Evolutionary conservation across 2,329 filamentous ascomycete genomes (phyloP).

Genomic region (Fusarium fujikuroi): DNA sequence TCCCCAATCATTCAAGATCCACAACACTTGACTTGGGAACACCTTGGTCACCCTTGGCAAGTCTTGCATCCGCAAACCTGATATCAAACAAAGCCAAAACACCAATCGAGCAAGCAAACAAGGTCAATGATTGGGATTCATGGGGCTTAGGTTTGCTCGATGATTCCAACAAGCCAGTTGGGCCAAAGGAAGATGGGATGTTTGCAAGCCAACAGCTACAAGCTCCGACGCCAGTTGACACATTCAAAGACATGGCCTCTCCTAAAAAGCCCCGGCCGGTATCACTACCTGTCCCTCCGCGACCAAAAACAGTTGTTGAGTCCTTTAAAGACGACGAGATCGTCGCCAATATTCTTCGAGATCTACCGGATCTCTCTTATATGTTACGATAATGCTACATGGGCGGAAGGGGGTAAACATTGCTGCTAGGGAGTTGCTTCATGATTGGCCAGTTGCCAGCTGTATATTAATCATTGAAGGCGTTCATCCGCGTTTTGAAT

Average conservation of each 20-base stretch:
- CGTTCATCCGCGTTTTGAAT: conserved; percentile 19
- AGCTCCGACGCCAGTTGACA: conserved; percentile 7
- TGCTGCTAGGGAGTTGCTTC: not conserved
- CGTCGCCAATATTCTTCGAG: conserved; percentile 50
- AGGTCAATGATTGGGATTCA: conserved; percentile 33
- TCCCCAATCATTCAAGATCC: conserved; percentile 25
- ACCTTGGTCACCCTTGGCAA: conserved; percentile 26
- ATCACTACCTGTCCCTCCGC: conserved; percentile 10
- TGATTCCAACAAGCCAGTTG: conserved; percentile 13
- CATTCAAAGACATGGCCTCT: not conserved
- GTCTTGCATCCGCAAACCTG: conserved; percentile 11
- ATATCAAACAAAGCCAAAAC: conserved; percentile 14
- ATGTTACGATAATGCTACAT: conserved; percentile 53
- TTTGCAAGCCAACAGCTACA: conserved; percentile 4
- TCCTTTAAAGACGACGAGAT: conserved; percentile 47
- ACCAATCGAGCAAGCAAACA: conserved; percentile 16
- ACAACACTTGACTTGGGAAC: conserved; percentile 28
- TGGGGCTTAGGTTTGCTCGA: conserved; percentile 33
- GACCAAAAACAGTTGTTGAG: conserved; percentile 4
- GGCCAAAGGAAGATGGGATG: conserved; percentile 9
- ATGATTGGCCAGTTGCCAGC: not conserved
- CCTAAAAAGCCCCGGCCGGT: conserved; percentile 4
- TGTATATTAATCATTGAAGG: conserved; percentile 35
- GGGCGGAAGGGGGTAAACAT: not conserved
- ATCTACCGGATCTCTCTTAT: conserved; percentile 58